Evolutionary conservation across 139 green algal genomes (phyloP).

Genomic region (Diplosphaera chodatii): DNA sequence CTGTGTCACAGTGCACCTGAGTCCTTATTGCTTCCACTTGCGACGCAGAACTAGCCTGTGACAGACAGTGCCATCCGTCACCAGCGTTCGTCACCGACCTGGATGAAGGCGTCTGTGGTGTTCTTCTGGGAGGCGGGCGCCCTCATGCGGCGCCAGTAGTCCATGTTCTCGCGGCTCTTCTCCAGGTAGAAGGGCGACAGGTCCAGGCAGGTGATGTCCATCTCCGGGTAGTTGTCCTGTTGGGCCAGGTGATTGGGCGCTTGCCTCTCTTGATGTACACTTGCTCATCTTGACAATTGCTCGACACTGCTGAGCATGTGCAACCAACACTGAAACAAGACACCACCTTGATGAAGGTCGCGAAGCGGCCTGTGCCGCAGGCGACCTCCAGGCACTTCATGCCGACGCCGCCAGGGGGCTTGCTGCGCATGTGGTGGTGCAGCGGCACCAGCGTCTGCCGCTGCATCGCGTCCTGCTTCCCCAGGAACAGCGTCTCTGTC

Average conservation of each 20-base stretch:
- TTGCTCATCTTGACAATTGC: no score
- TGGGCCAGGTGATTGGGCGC: no score
- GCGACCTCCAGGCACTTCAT: slow-evolving; percentile 71
- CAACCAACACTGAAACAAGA: no score
- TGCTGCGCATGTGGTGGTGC: slow-evolving; percentile 27
- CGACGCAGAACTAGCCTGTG: neutral
- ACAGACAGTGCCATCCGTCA: neutral
- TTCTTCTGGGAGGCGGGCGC: neutral
- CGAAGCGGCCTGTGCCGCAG: slow-evolving; percentile 78
- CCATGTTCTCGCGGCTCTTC: slow-evolving; percentile 53
- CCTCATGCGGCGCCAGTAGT: slow-evolving; percentile 49
- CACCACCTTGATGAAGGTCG: slow-evolving; percentile 80
- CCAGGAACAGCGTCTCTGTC: slow-evolving; percentile 84
- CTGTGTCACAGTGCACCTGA: slow-evolving; percentile 14
- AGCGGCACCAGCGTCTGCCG: slow-evolving; percentile 52
- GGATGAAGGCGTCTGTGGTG: neutral
- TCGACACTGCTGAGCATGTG: no score
- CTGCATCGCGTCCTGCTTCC: slow-evolving; percentile 86
- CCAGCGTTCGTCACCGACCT: neutral
- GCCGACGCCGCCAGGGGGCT: neutral
- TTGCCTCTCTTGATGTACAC: no score
- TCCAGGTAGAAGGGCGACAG: slow-evolving; percentile 81
- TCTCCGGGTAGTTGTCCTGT: slow-evolving; percentile 63
- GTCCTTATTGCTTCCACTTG: no score
- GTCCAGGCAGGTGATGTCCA: slow-evolving; percentile 59